phyloP scores from a whole-genome alignment of 176 grass and related monocot genomes.

The Oryza brachyantha region DNA sequence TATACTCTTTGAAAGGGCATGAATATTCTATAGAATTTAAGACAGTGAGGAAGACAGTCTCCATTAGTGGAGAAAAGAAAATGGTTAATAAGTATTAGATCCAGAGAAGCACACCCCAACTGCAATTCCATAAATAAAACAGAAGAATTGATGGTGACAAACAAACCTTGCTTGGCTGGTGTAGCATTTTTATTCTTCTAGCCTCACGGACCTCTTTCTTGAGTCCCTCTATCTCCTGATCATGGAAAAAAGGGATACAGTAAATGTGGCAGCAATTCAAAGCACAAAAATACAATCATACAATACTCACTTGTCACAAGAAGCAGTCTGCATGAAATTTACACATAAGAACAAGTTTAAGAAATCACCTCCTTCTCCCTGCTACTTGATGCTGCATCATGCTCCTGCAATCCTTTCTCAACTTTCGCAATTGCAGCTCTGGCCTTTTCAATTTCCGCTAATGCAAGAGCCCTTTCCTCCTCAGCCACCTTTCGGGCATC shows the following conservation, averaged over 20 bases:
- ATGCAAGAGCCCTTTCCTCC: slow-evolving; percentile 86
- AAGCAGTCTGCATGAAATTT: not conserved
- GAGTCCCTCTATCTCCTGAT: slow-evolving; percentile 80
- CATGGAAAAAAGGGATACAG: slow-evolving; percentile 4
- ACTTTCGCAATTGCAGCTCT: slow-evolving; percentile 69
- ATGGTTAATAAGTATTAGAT: slow-evolving; percentile 13
- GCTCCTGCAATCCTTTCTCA: slow-evolving; percentile 68
- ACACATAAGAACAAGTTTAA: not conserved
- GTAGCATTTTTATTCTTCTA: slow-evolving; percentile 97
- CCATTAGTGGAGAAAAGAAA: not conserved
- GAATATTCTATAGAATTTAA: not conserved
- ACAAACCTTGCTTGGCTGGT: slow-evolving; percentile 97
- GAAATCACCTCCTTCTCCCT: slow-evolving; percentile 66
- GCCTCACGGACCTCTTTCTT: slow-evolving; percentile 89
- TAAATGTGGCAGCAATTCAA: slow-evolving; percentile 3
- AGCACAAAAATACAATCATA: not conserved
- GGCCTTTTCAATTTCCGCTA: slow-evolving; percentile 91
- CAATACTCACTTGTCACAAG: not conserved
- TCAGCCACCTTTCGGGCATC: slow-evolving; percentile 87
- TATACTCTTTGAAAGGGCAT: not conserved
- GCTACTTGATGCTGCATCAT: slow-evolving; percentile 54
- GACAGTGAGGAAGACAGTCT: not conserved
- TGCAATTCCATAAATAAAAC: not conserved
- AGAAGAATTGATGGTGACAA: slow-evolving; percentile 8
- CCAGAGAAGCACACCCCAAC: not conserved